These are phyloP conservation scores for Purpureocillium takamizusanense DNA, from an alignment of 2,329 filamentous ascomycete species.

Conservation along the genomic window DNA sequence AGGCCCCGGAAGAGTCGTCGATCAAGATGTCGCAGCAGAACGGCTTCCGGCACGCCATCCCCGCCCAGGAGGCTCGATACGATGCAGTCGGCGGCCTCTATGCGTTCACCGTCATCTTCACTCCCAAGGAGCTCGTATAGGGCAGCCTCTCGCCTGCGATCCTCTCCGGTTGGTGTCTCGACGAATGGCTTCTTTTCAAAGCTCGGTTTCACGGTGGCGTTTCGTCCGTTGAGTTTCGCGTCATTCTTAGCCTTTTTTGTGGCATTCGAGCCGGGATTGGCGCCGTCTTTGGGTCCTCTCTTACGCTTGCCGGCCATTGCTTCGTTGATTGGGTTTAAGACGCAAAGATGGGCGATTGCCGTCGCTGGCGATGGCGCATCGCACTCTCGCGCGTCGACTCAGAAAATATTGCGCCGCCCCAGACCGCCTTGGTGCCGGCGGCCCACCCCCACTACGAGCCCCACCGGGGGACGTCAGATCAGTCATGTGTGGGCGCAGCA, in stretches of 20 bases:
- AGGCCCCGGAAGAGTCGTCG: slow-evolving; percentile 76
- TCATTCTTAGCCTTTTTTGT: slow-evolving; percentile 23
- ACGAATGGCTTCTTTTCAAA: slow-evolving; percentile 35
- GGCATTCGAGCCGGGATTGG: slow-evolving; percentile 14
- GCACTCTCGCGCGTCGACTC: neutral
- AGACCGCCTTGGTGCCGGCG: too few species aligned
- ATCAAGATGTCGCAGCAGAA: slow-evolving; percentile 50
- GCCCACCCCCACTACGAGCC: too few species aligned
- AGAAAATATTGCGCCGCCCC: too few species aligned
- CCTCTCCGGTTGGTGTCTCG: slow-evolving; percentile 40
- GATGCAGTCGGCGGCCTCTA: slow-evolving; percentile 50
- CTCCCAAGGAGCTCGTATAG: slow-evolving; percentile 55
- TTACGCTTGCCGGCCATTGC: slow-evolving; percentile 27
- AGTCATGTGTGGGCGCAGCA: too few species aligned
- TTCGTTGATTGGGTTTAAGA: neutral
- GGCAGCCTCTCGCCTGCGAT: slow-evolving; percentile 47
- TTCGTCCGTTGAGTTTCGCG: slow-evolving; percentile 9
- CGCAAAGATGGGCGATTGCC: neutral
- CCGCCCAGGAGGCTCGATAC: slow-evolving; percentile 44
- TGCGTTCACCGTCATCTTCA: slow-evolving; percentile 45
- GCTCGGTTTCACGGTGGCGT: slow-evolving; percentile 14
- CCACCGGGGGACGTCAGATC: too few species aligned
- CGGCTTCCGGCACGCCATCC: slow-evolving; percentile 39
- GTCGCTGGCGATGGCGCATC: neutral
- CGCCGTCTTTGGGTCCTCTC: slow-evolving; percentile 21